Evolutionary conservation across 768 basidiomycete genomes (phyloP).

Genomic region (Lactarius indigo): DNA sequence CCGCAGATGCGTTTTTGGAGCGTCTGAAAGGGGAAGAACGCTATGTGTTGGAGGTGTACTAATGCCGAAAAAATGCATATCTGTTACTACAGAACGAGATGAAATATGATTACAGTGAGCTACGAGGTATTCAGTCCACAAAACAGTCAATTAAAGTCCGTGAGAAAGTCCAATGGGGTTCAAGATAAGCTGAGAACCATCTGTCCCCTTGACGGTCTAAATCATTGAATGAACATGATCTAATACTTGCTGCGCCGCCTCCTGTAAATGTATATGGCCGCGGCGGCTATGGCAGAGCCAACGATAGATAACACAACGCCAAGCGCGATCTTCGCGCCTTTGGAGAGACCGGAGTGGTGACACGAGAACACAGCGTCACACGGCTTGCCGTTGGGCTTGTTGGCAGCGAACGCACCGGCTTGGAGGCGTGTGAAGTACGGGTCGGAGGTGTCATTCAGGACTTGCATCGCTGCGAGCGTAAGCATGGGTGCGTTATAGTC

Average conservation of each 20-base stretch:
- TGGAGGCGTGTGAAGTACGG: constrained; percentile 75
- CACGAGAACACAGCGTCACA: constrained; percentile 70
- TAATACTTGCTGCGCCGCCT: constrained; percentile 12
- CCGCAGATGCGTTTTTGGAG: constrained; percentile 82
- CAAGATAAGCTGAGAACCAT: background rate
- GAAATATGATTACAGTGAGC: background rate
- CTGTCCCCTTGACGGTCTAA: background rate
- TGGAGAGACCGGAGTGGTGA: constrained; percentile 48
- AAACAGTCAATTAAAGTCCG: background rate
- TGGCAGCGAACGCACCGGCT: constrained; percentile 60
- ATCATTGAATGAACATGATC: constrained; percentile 4
- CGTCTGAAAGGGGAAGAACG: constrained; percentile 93
- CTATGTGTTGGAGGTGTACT: constrained; percentile 87
- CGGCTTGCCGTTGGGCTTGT: constrained; percentile 63
- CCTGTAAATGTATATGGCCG: constrained; percentile 28
- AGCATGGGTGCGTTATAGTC: constrained; percentile 91
- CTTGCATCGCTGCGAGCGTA: constrained; percentile 76
- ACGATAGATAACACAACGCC: constrained; percentile 61
- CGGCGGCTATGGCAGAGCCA: constrained; percentile 52
- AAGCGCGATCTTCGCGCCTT: constrained; percentile 63
- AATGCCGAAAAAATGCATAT: background rate
- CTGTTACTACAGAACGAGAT: background rate
- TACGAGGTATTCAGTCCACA: background rate
- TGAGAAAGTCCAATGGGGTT: background rate
- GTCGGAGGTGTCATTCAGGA: constrained; percentile 62